These are phyloP conservation scores for Anisodus acutangulus DNA, from an alignment of 257 asterid species.

Conservation along the genomic window DNA sequence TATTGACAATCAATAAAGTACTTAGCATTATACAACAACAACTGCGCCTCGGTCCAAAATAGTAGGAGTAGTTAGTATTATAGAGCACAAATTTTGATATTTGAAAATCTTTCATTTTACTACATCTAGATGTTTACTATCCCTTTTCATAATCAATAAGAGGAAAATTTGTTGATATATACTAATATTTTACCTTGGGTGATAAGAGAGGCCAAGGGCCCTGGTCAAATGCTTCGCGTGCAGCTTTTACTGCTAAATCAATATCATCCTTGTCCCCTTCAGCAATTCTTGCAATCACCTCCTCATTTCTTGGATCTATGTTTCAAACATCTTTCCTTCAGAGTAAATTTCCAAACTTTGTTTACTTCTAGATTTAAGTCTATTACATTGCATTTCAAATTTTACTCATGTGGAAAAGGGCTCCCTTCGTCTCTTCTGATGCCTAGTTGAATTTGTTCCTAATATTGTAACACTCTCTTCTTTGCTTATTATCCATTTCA, in stretches of 20 bases:
- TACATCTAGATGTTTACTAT: not conserved
- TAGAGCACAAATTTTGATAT: too few species aligned
- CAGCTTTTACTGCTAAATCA: conserved; percentile 47
- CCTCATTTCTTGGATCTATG: conserved; percentile 48
- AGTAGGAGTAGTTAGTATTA: too few species aligned
- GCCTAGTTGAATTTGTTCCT: conserved; percentile 12
- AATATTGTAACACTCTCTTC: not conserved
- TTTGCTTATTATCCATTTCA: not conserved
- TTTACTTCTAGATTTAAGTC: not conserved
- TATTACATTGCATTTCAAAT: not conserved
- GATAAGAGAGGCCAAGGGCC: conserved; percentile 54
- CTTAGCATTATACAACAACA: too few species aligned
- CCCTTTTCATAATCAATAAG: too few species aligned
- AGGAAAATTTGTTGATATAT: not conserved
- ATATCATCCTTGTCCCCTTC: conserved; percentile 46
- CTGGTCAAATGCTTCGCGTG: conserved; percentile 48
- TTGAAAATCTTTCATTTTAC: not conserved
- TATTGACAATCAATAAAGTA: too few species aligned
- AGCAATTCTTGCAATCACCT: conserved; percentile 42
- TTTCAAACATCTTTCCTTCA: conserved; percentile 40
- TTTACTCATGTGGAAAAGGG: not conserved
- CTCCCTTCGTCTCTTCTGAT: not conserved
- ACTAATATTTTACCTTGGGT: conserved; percentile 31
- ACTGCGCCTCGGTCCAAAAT: too few species aligned
- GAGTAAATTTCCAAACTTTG: not conserved